phyloP scores from a whole-genome alignment of 2,329 filamentous ascomycete species.

The Aspergillus pseudonomiae region DNA sequence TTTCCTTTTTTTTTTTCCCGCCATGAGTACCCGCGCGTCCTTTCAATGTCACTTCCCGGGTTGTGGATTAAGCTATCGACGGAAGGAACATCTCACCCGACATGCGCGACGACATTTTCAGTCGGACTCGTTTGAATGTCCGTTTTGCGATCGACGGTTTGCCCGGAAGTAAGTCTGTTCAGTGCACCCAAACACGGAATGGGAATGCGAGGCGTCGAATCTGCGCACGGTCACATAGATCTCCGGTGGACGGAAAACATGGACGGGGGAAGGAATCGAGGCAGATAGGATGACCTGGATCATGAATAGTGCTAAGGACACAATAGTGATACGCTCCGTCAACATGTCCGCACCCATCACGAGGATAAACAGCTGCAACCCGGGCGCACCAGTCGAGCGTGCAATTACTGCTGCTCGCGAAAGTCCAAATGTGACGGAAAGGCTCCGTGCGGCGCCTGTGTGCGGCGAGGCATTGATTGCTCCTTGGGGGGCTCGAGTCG shows the following conservation, averaged over 20 bases:
- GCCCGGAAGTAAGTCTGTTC: conserved; percentile 12
- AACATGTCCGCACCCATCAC: conserved; percentile 22
- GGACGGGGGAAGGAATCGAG: too few species aligned
- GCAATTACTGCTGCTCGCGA: conserved; percentile 17
- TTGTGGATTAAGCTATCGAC: conserved; percentile 19
- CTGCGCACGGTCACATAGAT: too few species aligned
- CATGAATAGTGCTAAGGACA: neutral
- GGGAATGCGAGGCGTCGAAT: neutral
- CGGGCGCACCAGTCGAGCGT: conserved; percentile 17
- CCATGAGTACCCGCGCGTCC: too few species aligned
- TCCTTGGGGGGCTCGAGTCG: neutral
- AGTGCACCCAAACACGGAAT: neutral
- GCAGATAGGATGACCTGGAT: neutral
- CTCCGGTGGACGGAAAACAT: too few species aligned
- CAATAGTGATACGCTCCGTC: conserved; percentile 21
- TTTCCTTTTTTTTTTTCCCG: too few species aligned
- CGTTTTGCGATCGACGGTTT: conserved; percentile 19
- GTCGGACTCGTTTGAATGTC: conserved; percentile 13
- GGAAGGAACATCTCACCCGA: conserved; percentile 22
- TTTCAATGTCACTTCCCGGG: conserved; percentile 15
- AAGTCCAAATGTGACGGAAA: conserved; percentile 4
- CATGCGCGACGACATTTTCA: conserved; percentile 15
- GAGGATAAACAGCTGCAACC: conserved; percentile 5
- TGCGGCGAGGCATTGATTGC: too few species aligned
- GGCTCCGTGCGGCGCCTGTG: too few species aligned